These are phyloP conservation scores for Primulina huaijiensis DNA, from an alignment of 257 asterid genomes.

Conservation along the genomic window DNA sequence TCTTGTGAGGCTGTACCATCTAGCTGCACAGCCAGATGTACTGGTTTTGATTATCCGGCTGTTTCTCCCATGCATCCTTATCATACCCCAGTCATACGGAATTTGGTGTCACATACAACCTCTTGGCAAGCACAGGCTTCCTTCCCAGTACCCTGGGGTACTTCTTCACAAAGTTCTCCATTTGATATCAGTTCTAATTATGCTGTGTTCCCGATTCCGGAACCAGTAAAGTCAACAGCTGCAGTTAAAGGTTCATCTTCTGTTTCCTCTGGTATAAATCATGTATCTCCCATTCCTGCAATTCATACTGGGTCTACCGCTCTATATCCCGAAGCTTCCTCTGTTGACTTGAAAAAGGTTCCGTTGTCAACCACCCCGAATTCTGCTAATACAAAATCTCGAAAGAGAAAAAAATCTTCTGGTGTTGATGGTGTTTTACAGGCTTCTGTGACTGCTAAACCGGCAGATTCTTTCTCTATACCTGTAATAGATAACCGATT, in stretches of 20 bases:
- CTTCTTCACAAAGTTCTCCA: slow-evolving; percentile 69
- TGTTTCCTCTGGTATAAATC: slow-evolving; percentile 39
- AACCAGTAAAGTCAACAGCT: slow-evolving; percentile 44
- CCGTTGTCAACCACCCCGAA: slow-evolving; percentile 43
- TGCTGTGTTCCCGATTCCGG: slow-evolving; percentile 51
- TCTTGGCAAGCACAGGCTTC: slow-evolving; percentile 64
- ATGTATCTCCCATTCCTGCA: slow-evolving; percentile 33
- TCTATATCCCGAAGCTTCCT: slow-evolving; percentile 39
- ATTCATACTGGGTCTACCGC: slow-evolving; percentile 33
- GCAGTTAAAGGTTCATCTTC: slow-evolving; percentile 52
- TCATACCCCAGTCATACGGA: slow-evolving; percentile 62
- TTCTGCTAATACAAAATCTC: slow-evolving; percentile 48
- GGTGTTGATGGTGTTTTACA: slow-evolving; percentile 51
- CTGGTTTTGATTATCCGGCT: slow-evolving; percentile 63
- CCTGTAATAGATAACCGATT: slow-evolving; percentile 35
- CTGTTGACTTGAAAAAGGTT: slow-evolving; percentile 43
- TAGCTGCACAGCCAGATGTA: slow-evolving; percentile 50
- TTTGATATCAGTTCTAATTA: slow-evolving; percentile 49
- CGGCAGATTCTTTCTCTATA: slow-evolving; percentile 41
- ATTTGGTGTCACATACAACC: slow-evolving; percentile 47
- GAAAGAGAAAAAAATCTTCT: slow-evolving; percentile 73
- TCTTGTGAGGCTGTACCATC: slow-evolving; percentile 56
- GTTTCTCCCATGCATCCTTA: slow-evolving; percentile 71
- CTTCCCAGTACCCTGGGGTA: slow-evolving; percentile 67
- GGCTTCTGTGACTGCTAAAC: slow-evolving; percentile 36